Conservation (phyloP, 2,329 filamentous ascomycete genomes). For the Colletotrichum siamense region DNA sequence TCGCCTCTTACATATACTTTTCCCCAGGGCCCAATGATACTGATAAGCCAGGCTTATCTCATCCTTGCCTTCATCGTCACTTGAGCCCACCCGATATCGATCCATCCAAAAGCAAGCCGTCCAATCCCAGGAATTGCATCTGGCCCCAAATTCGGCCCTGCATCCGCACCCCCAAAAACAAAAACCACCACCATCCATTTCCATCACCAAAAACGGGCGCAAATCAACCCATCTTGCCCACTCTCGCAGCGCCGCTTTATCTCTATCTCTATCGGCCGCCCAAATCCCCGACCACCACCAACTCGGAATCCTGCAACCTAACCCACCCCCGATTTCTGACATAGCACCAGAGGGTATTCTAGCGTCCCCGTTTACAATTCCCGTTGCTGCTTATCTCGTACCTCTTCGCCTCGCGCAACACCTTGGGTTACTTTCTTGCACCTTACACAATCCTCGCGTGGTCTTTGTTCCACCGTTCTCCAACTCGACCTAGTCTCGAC, state of each 20-base stretch:
- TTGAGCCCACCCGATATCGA: constrained; percentile 36
- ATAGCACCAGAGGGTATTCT: background rate
- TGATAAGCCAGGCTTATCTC: constrained; percentile 64
- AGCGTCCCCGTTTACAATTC: background rate
- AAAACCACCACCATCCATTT: background rate
- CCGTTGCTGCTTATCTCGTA: constrained; percentile 13
- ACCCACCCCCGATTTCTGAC: constrained; percentile 2
- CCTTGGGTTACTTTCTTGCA: background rate
- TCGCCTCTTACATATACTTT: constrained; percentile 18
- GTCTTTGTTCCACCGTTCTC: background rate
- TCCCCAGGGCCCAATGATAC: constrained; percentile 53
- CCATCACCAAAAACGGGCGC: constrained; percentile 23
- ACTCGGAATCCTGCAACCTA: constrained; percentile 2
- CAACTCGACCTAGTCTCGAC: background rate
- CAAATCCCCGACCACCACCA: background rate
- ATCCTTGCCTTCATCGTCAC: constrained; percentile 59
- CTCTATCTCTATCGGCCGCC: background rate
- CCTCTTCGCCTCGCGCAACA: background rate
- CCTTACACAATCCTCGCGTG: constrained; percentile 2
- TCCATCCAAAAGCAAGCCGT: constrained; percentile 18
- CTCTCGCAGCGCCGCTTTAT: constrained; percentile 21
- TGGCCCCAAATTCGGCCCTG: constrained; percentile 11
- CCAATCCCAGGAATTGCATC: constrained; percentile 21
- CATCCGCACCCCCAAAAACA: background rate
- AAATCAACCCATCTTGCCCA: constrained; percentile 19